Base-by-base conservation (phyloP, 2,329 filamentous ascomycete species). In the Aspergillus pseudonomiae region DNA sequence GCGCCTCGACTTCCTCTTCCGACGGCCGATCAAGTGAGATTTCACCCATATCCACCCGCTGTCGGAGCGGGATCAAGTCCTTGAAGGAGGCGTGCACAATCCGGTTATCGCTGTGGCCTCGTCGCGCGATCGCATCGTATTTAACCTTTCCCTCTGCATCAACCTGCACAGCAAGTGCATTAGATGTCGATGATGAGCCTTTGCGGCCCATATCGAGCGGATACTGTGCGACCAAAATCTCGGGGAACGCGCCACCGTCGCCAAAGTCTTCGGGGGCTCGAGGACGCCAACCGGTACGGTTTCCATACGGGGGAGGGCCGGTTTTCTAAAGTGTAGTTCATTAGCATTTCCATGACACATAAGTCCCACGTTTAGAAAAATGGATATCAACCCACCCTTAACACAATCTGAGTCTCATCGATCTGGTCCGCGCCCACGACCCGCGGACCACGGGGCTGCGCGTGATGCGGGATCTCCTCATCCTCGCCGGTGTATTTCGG, bases 61-160 rank as follows among this genome's bases (percentile, higher is more conserved):
- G 94, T 65, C 95, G 88, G 64, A 99, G 84, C 7, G 95, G 95
- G 66, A 99, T 99, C 57, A 99, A 82, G 73, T 98, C 95, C 77
- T 97, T 97, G 83, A 99, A 99, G 10, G 92, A 96, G 24, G 95
- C 90, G 78, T 99, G 95, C 12, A 99, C 89, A 67, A 97, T 91
- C 57, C 94, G 86, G 64, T 88, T 88, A 24, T 93, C 92, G 75
- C 85, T 85, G 77, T 99, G 95, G 16, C 95, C 95, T 74, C 94
- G 91, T 72, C 90, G 86, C 58, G 94, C 94, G 74, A 99, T 96
- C 60, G 94, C 93, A 77, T 97, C 93, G 81, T 97, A 99, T 79
- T 97, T 96, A 67, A 97, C 91, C 75, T 96, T 96, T 52, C 95
- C 95, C 68, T 96, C 91, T 0, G 85, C 88, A 75, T 98, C 93